Evolutionary conservation across 345 rosid genomes (phyloP).

Genomic region (Viola odorata): DNA sequence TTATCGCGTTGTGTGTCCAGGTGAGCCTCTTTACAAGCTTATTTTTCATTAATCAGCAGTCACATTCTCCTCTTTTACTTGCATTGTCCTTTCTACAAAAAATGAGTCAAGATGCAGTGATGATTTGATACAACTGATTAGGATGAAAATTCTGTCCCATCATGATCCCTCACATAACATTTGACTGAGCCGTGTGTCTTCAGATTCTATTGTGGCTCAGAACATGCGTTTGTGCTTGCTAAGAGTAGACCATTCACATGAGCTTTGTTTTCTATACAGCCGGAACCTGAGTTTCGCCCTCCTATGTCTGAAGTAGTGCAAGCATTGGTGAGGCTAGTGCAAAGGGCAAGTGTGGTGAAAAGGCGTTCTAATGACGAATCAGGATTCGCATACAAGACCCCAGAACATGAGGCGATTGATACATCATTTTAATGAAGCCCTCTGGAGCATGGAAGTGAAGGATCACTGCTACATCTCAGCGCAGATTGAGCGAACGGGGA

Average conservation of each 20-base stretch:
- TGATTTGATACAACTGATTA: no score
- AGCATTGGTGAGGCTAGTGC: constrained; percentile 83
- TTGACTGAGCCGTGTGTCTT: neutral
- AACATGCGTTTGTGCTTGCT: neutral
- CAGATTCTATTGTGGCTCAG: neutral
- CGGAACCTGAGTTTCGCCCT: constrained; percentile 97
- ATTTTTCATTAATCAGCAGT: no score
- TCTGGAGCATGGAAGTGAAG: constrained; percentile 12
- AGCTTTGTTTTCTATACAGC: constrained; percentile 36
- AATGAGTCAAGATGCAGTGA: neutral
- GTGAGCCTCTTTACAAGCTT: constrained; percentile 29
- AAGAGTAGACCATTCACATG: neutral
- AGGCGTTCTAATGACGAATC: constrained; percentile 84
- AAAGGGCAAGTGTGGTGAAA: constrained; percentile 80
- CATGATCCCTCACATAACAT: neutral
- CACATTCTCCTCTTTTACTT: no score
- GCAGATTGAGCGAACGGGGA: neutral
- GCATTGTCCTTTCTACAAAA: neutral
- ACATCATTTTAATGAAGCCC: no score
- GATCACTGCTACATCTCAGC: neutral
- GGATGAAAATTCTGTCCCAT: neutral
- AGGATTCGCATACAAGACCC: constrained; percentile 74
- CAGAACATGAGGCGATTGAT: constrained; percentile 65
- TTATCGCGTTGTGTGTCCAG: constrained; percentile 95
- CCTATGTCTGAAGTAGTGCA: constrained; percentile 99